A percentile compares a stretch with the other conserved stretches of the same genome.
phyloP scores from a whole-genome alignment of 1,284 basidiomycete species.

The Leccinum pachyderme region DNA sequence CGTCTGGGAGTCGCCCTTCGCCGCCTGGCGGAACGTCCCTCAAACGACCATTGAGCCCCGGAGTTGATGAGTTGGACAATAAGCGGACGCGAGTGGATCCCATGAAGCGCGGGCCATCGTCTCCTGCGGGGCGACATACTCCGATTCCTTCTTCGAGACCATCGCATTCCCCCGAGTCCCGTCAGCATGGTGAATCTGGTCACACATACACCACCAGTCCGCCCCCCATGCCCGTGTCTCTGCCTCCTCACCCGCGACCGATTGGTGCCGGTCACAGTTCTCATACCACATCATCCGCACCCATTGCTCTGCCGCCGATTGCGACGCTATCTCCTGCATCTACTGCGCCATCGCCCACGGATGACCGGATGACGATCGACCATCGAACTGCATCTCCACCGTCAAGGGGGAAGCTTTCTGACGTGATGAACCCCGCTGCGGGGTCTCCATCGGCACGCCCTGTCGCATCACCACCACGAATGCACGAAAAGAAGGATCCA shows the following conservation, averaged over 20 bases:
- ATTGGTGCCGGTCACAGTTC: slow-evolving; percentile 50
- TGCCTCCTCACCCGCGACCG: slow-evolving; percentile 72
- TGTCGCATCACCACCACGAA: slow-evolving; percentile 37
- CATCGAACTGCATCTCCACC: slow-evolving; percentile 46
- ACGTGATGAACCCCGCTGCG: slow-evolving; percentile 50
- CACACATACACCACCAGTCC: slow-evolving; percentile 52
- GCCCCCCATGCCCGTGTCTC: slow-evolving; percentile 49
- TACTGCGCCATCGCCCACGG: slow-evolving; percentile 50
- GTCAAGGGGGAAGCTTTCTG: slow-evolving; percentile 48
- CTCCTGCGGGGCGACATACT: slow-evolving; percentile 50
- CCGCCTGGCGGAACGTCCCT: slow-evolving; percentile 43
- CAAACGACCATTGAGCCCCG: slow-evolving; percentile 68
- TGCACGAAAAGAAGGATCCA: slow-evolving; percentile 33
- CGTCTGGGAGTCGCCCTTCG: slow-evolving; percentile 51
- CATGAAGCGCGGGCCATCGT: slow-evolving; percentile 49
- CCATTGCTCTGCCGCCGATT: slow-evolving; percentile 58
- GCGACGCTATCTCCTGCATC: slow-evolving; percentile 61
- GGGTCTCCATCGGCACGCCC: slow-evolving; percentile 41
- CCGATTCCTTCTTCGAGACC: slow-evolving; percentile 57
- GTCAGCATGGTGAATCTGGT: slow-evolving; percentile 40
- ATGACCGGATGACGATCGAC: slow-evolving; percentile 51
- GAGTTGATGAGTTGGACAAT: slow-evolving; percentile 53
- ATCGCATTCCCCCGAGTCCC: slow-evolving; percentile 65
- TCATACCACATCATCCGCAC: slow-evolving; percentile 26
- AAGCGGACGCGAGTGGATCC: slow-evolving; percentile 65